Percentiles rank a stretch among this genome's conserved stretches.
Evolutionary conservation across 345 rosid species (phyloP).

Genomic region (Erucastrum elatum): DNA sequence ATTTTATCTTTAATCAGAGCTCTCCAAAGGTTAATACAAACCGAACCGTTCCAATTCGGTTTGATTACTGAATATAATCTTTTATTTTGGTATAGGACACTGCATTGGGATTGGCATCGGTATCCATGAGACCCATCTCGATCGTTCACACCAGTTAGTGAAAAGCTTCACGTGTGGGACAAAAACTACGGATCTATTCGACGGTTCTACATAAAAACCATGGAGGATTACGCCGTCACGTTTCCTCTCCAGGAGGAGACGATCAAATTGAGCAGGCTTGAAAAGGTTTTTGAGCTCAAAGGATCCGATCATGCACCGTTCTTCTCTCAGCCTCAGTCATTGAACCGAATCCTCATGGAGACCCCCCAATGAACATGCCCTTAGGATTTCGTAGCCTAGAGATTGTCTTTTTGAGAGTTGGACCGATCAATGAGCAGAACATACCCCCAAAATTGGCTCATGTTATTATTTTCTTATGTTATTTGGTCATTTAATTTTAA

Average conservation of each 20-base stretch:
- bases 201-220: conserved; percentile 57
- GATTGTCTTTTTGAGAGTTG: no score
- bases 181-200: no score
- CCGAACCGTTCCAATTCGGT: conserved; percentile 15
- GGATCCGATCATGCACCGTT: conserved; percentile 78
- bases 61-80: conserved; percentile 4
- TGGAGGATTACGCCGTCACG: conserved; percentile 50
- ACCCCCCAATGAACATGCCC: conserved; percentile 35
- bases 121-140: no score
- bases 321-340: conserved; percentile 67
- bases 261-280: conserved; percentile 53
- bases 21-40: conserved; percentile 66
- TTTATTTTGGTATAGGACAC: conserved; percentile 56
- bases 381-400: no score
- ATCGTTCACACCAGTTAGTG: no score
- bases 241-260: conserved; percentile 51
- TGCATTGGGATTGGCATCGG: conserved; percentile 61
- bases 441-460: no score
- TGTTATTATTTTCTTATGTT: no score
- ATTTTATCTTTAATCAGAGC: conserved; percentile 77
- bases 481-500: no score
- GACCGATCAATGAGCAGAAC: no score
- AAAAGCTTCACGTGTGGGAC: no score
- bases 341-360: conserved; percentile 55
- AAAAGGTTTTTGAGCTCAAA: conserved; percentile 56